Evolutionary conservation across 495 filamentous ascomycete genomes (phyloP).

Genomic region (Penicillium herquei): DNA sequence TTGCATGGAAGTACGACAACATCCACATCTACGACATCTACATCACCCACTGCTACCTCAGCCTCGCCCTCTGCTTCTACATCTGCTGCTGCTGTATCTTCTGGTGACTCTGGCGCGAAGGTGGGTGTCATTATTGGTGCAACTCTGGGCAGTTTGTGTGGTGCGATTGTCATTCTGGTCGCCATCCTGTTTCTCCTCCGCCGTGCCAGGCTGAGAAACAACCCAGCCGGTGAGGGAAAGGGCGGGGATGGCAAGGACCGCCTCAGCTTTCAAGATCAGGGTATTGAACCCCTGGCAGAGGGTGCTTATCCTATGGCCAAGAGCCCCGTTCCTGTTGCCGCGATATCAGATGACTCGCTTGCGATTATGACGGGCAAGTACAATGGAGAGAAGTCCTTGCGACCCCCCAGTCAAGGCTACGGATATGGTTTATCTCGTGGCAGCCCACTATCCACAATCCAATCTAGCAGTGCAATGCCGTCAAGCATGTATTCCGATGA

Average conservation of each 20-base stretch:
- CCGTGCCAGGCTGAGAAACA: constrained; percentile 55
- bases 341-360: constrained; percentile 45
- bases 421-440: constrained; percentile 24
- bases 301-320: constrained; percentile 45
- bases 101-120: constrained; percentile 38
- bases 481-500: constrained; percentile 26
- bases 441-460: constrained; percentile 33
- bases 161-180: constrained; percentile 66
- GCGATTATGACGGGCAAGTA: constrained; percentile 44
- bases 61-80: constrained; percentile 27
- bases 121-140: constrained; percentile 65
- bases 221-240: constrained; percentile 52
- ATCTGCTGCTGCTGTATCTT: constrained; percentile 34
- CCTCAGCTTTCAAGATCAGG: constrained; percentile 64
- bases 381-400: constrained; percentile 36
- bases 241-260: constrained; percentile 57
- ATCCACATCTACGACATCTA: constrained; percentile 29
- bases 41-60: constrained; percentile 29
- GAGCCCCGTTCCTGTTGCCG: constrained; percentile 41
- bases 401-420: constrained; percentile 23
- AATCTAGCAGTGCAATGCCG: constrained; percentile 28
- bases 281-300: constrained; percentile 50
- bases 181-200: constrained; percentile 66
- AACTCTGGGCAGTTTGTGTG: constrained; percentile 75
- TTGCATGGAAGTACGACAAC: constrained; percentile 39